phyloP scores from a whole-genome alignment of 1,139 yeast species.

The Hemisphaericaspora xylanilytica region DNA sequence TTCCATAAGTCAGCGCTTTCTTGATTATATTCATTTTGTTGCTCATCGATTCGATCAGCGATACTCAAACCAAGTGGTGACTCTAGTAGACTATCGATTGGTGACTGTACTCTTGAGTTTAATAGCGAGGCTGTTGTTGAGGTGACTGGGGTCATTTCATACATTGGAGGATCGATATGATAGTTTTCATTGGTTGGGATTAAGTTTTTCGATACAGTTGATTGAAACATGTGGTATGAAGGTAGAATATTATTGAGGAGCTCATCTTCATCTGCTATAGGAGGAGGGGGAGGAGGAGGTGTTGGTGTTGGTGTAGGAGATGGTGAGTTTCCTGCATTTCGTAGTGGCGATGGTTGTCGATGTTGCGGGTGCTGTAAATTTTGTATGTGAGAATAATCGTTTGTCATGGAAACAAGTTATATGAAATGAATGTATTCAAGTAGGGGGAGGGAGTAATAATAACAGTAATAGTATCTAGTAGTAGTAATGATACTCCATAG shows the following conservation, averaged over 20 bases:
- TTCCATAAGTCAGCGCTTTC: constrained; percentile 40
- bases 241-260: constrained; percentile 43
- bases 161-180: constrained; percentile 42
- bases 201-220: constrained; percentile 40
- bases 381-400: no score
- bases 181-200: constrained; percentile 42
- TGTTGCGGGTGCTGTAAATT: no score
- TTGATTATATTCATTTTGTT: constrained; percentile 17
- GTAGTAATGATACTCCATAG: no score
- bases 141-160: constrained; percentile 37
- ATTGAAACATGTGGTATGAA: constrained; percentile 47
- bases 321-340: not conserved
- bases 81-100: constrained; percentile 12
- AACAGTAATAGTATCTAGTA: no score
- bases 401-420: no score
- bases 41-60: constrained; percentile 2
- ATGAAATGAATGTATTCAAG: no score
- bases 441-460: no score
- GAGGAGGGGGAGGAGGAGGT: constrained; percentile 12
- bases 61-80: not conserved
- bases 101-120: constrained; percentile 19
- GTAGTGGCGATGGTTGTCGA: not conserved
- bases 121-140: constrained; percentile 19
- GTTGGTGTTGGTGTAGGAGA: not conserved
- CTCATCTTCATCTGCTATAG: constrained; percentile 24